Evolutionary conservation across 306 rosid genomes (phyloP), one percentile per base, ranked within the genome.

Genomic region (Cicer bijugum): DNA sequence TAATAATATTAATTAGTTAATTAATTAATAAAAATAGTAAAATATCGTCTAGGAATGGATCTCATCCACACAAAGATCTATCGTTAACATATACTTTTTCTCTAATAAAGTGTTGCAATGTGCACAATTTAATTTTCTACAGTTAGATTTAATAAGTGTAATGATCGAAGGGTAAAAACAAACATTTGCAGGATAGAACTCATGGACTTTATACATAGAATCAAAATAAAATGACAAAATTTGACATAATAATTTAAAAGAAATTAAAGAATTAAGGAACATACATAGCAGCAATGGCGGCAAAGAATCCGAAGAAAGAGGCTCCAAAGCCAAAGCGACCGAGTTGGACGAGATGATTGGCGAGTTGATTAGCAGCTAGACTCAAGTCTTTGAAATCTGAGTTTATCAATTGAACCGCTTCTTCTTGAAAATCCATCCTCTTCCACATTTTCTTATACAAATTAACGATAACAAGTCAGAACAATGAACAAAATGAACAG

Each of bases 231-330:
- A 28, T 28, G 1, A 28, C 0, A 28, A 23, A 23, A 4, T 23
- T 23, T 23, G 33, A 23, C 35, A 28, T 28, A 28, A 28, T 28
- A 28, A 28, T 4, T 28, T 28, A 28, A 28, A 28, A 28, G 35
- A 28, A 28, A 28, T 28, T 23, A 23, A 23, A 23, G 33, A 23
- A 23, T 23, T 23, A 23, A 23, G 33, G 4, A 23, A 23, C 78
- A 12, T 81, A 91, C 97, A 93, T 91, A 51, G 98, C 97, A 77
- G 92, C 83, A 77, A 91, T 42, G 8, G 89, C 75, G 79, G 97
- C 94, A 57, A 93, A 20, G 81, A 92, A 88, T 58, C 87, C 81
- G 28, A 93, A 89, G 45, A 93, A 76, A 23, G 91, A 35, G 52
- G 89, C 79, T 48, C 87, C 91, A 38, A 91, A 85, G 71, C 96